A percentile compares a stretch with the other conserved stretches of the same genome.
phyloP scores from a whole-genome alignment of 192 early-diverging fungal genomes.

The Coemansia sp. region DNA sequence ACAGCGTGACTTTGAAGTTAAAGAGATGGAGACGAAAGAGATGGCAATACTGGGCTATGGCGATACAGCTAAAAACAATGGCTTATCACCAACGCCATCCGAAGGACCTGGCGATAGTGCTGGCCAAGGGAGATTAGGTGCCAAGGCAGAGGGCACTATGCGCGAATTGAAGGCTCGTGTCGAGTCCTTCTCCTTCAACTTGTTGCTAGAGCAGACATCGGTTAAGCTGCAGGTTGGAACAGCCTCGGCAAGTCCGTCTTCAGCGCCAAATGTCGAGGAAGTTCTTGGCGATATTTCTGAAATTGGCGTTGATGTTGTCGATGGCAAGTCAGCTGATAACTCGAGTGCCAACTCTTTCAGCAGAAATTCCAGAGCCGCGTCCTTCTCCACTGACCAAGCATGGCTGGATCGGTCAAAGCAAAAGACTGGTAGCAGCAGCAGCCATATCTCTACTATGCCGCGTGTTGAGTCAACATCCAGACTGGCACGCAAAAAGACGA shows the following conservation, averaged over 20 bases:
- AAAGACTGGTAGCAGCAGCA: neutral
- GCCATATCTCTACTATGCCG: neutral
- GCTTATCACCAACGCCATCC: conserved; percentile 42
- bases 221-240: conserved; percentile 39
- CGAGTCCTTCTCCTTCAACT: conserved; percentile 49
- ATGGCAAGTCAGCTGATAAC: neutral
- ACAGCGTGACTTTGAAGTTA: conserved; percentile 54
- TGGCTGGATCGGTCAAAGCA: conserved; percentile 1
- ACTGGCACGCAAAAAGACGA: neutral
- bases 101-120: conserved; percentile 21
- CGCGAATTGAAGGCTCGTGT: conserved; percentile 54
- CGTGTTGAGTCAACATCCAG: neutral
- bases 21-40: conserved; percentile 54
- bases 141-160: conserved; percentile 51
- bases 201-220: conserved; percentile 45
- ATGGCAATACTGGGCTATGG: conserved; percentile 32
- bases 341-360: too few species aligned
- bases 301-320: too few species aligned
- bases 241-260: neutral
- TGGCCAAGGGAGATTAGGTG: conserved; percentile 13
- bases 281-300: neutral
- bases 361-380: neutral
- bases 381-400: neutral
- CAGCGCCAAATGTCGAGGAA: neutral
- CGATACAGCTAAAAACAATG: conserved; percentile 13